Conservation (phyloP, 1,284 basidiomycete species). For the Melampsora larici-populina region DNA sequence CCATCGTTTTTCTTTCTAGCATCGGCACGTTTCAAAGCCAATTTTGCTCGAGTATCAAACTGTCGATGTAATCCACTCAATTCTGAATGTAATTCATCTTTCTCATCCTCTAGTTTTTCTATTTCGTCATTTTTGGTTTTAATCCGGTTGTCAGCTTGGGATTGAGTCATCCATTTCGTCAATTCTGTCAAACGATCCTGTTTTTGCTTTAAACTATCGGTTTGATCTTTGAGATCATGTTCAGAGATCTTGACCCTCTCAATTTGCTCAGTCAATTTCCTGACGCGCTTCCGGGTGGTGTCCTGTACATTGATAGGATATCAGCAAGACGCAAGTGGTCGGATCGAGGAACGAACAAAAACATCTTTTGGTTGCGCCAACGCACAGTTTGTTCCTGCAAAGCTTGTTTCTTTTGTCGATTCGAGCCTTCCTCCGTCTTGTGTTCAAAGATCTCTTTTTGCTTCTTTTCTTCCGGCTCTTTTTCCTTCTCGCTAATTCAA, state of each 20-base stretch:
- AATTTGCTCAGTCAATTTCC: slow-evolving; percentile 55
- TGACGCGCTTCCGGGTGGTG: slow-evolving; percentile 46
- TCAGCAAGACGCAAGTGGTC: too few relatives aligned
- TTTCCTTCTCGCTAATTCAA: slow-evolving; percentile 30
- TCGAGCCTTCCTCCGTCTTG: slow-evolving; percentile 4
- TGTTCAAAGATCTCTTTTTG: slow-evolving; percentile 48
- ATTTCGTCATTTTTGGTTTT: slow-evolving; percentile 62
- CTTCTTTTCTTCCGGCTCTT: too few relatives aligned
- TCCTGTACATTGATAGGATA: slow-evolving; percentile 18
- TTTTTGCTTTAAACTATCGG: slow-evolving; percentile 60
- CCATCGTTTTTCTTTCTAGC: slow-evolving; percentile 65
- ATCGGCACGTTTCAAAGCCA: slow-evolving; percentile 72
- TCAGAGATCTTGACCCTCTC: slow-evolving; percentile 56
- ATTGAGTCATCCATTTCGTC: slow-evolving; percentile 62
- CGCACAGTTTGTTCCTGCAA: slow-evolving; percentile 38
- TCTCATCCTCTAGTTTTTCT: slow-evolving; percentile 65
- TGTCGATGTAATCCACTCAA: slow-evolving; percentile 72
- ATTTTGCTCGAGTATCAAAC: slow-evolving; percentile 74
- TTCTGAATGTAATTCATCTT: slow-evolving; percentile 71
- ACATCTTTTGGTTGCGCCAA: not conserved
- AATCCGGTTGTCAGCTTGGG: slow-evolving; percentile 70
- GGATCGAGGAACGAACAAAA: not conserved
- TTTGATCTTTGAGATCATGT: slow-evolving; percentile 59
- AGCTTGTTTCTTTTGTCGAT: slow-evolving; percentile 38
- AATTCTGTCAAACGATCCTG: slow-evolving; percentile 62